Base-by-base conservation (phyloP, 73 alveolate species). In the Paramecium caudatum region DNA sequence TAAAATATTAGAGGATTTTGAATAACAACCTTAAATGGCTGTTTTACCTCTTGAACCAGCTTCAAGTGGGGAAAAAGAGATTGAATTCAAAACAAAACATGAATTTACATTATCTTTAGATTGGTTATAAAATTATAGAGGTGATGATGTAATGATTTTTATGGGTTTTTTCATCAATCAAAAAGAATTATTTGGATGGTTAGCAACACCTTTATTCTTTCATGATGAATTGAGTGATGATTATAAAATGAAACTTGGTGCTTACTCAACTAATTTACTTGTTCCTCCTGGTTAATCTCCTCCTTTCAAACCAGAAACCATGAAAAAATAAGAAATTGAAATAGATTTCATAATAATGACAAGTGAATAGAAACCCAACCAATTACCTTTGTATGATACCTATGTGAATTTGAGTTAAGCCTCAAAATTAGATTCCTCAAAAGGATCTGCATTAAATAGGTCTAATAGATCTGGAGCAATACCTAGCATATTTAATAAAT, bases 141-240 rank as follows among this genome's bases (percentile, higher is more conserved):
- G 62, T 10, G 88, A 74, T 23, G 88, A 74, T 23, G 43, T 30
- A 10, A 74, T 74, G 88, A 8, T 74, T 15, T 74, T 74, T 74
- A 39, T 74, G 68, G 88, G 88, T 12, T 74, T 74, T 2, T 74
- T 74, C 19, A 74, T 27, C 7, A 45, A 74, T 74, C 19, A 74
- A 41, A 74, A 74, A 10, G 88, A 74, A 21, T 43, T 74, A 74
- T 74, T 74, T 74, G 88, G 88, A n/a, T 74, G 88, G 88, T 13
- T 74, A 74, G 88, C 88, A 1, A 45, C 47, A 15, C 88, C 88
- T 7, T 43, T 74, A 39, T 74, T 74, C 39, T 36, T 32, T 65
- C 27, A 12, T 30, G 83, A 65, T 74, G 32, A 37, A 41, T 63
- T 9, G 13, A 10, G 30, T 27, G 30, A 43, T 27, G 46, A 74